Percentiles rank a stretch among this genome's conserved stretches.
phyloP scores from a whole-genome alignment of 73 alveolate genomes.

The Symbiodinium natans region DNA sequence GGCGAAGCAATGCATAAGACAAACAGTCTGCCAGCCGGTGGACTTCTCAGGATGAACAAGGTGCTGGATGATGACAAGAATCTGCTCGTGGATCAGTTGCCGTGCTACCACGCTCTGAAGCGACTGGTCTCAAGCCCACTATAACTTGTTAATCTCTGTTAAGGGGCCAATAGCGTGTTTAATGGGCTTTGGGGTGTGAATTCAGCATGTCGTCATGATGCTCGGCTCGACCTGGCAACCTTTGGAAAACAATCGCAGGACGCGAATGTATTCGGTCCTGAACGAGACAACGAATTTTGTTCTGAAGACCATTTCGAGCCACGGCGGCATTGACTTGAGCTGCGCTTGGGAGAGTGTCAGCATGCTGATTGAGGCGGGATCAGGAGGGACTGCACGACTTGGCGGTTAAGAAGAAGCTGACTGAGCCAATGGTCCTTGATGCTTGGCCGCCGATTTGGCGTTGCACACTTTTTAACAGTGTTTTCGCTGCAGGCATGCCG shows the following conservation, averaged over 20 bases:
- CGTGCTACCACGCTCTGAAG: neutral
- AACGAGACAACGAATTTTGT: constrained; percentile 25
- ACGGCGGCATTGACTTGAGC: neutral
- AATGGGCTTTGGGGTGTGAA: neutral
- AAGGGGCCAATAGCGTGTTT: neutral
- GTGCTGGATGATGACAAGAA: constrained; percentile 74
- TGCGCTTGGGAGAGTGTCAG: neutral
- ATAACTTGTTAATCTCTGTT: neutral
- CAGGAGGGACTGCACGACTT: neutral
- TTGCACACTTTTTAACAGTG: too few relatives aligned
- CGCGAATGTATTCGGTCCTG: neutral
- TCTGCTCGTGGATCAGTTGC: constrained; percentile 23
- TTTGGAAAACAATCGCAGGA: too few relatives aligned
- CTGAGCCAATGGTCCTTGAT: neutral
- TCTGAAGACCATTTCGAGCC: constrained; percentile 5
- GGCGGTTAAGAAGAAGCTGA: constrained; percentile 12
- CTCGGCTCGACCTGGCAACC: too few relatives aligned
- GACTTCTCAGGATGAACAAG: constrained; percentile 11
- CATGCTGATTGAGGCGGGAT: constrained; percentile 4
- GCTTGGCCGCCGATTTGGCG: neutral
- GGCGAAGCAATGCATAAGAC: too few relatives aligned
- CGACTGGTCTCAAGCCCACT: neutral
- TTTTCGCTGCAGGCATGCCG: too few relatives aligned
- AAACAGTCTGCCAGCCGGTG: neutral
- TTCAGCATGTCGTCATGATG: neutral